Conservation (phyloP, 768 basidiomycete genomes). For the Mycena indigotica region DNA sequence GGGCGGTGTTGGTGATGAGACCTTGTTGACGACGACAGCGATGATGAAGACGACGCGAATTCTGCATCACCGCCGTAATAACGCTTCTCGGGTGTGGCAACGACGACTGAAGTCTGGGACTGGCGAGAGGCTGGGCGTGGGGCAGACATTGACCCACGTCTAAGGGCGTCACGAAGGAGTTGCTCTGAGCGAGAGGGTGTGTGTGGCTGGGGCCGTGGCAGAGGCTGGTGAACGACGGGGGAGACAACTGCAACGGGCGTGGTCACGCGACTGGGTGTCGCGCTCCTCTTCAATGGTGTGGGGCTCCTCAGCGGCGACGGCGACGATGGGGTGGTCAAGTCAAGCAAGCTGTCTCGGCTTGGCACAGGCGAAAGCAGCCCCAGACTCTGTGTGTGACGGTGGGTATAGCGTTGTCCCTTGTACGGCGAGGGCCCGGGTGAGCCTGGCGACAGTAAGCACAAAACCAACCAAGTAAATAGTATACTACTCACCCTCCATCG, state of each 20-base stretch:
- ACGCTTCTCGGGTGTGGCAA: neutral
- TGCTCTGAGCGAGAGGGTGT: constrained; percentile 27
- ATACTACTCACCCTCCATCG: neutral
- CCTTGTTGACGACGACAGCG: constrained; percentile 1
- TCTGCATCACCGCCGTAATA: constrained; percentile 18
- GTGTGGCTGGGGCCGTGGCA: too few relatives aligned
- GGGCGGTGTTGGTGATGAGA: too few relatives aligned
- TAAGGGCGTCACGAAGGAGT: constrained; percentile 16
- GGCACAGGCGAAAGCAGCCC: constrained; percentile 24
- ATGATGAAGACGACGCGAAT: constrained; percentile 1
- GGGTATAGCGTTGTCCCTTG: neutral
- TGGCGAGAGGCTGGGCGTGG: neutral
- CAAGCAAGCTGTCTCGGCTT: constrained; percentile 10
- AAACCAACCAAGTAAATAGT: neutral
- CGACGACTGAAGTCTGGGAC: neutral
- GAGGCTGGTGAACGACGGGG: too few relatives aligned
- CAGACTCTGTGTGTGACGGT: constrained; percentile 23
- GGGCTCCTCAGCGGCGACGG: constrained; percentile 31
- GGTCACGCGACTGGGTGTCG: constrained; percentile 21
- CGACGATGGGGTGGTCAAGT: constrained; percentile 34
- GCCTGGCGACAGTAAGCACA: neutral
- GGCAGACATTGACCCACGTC: constrained; percentile 3
- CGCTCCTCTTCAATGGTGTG: constrained; percentile 14
- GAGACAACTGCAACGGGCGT: constrained; percentile 26
- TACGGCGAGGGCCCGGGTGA: neutral